A percentile compares a stretch with the other conserved stretches of the same genome.
phyloP scores from a whole-genome alignment of 805 yeast genomes.

The Yamadazyma phyllophila region DNA sequence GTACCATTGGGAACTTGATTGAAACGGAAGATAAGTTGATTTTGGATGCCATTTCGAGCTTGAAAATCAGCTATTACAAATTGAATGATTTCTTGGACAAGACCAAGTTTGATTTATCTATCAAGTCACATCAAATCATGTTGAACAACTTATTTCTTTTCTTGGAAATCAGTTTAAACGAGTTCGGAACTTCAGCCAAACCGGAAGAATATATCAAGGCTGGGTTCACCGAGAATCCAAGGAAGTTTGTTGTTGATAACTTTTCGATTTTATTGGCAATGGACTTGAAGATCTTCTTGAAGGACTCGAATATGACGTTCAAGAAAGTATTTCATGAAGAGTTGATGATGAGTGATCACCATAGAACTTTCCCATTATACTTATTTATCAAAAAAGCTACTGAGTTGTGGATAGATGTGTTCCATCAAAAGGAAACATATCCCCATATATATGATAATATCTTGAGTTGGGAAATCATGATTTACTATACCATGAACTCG shows the following conservation, averaged over 20 bases:
- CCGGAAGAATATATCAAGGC: conserved; percentile 45
- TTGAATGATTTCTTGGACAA: conserved; percentile 35
- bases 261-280: conserved; percentile 51
- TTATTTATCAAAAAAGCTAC: conserved; percentile 35
- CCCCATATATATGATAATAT: conserved; percentile 40
- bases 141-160: conserved; percentile 37
- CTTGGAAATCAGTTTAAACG: conserved; percentile 41
- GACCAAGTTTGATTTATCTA: conserved; percentile 36
- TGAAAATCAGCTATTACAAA: conserved; percentile 33
- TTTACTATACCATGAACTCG: conserved; percentile 54
- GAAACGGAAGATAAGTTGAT: conserved; percentile 38
- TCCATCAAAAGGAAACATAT: conserved; percentile 26
- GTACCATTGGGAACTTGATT: conserved; percentile 39
- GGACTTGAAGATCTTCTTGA: conserved; percentile 54
- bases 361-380: conserved; percentile 50
- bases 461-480: conserved; percentile 53
- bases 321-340: conserved; percentile 64
- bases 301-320: conserved; percentile 57
- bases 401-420: conserved; percentile 34
- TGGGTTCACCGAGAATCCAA: conserved; percentile 47
- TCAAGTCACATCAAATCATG: conserved; percentile 40
- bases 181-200: conserved; percentile 41
- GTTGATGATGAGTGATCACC: conserved; percentile 54
- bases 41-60: conserved; percentile 26
- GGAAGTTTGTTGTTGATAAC: conserved; percentile 39